Base-by-base conservation (phyloP, 2,329 filamentous ascomycete species). In the Xylogone sp. region DNA sequence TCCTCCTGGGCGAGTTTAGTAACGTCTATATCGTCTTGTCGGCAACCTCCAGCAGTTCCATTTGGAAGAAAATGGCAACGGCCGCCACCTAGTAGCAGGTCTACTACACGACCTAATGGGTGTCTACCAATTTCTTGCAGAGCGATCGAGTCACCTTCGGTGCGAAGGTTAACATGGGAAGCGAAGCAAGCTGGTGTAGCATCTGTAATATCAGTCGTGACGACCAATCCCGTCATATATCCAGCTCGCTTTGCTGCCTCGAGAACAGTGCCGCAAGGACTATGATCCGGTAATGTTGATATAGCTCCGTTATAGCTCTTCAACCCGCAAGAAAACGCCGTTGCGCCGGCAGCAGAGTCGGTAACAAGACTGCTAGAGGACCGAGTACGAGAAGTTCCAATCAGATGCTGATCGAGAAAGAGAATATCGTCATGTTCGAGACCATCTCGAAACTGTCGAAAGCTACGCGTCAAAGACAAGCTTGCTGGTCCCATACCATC, bases 241-340 rank as follows among this genome's bases (percentile, higher is more conserved):
- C 94, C 94, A 8, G 89, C 88, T 60, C 84, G 82, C 73, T 97
- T 96, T 34, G 94, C 94, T 3, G 94, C 94, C 73, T 99, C 94
- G 49, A 99, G 81, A 3, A 86, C 90, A 18, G 92, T 96, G 7
- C 93, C 94, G 68, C 94, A 99, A 3, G 94, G 90, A 24, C 83
- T 83, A 59, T 88, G 83, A 69, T 95, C 86, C 0, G 92, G 92
- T 16, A 95, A 77, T 49, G 96, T 87, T 9, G 90, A 88, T 60
- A 99, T 97, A 59, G 94, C 94, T 45, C 91, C 91, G 65, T 99
- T 99, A 75, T 99, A 99, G 68, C 87, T 96, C 81, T 99, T 99
- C 65, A 78, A 73, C 19, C 84, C 93, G 64, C 94, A 99, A 2
- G 90, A 91, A 69, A 99, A 99, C 1, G 94, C 94, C 0, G 94